A percentile compares a stretch with the other conserved stretches of the same genome.
Evolutionary conservation across 371 early-diverging fungal species (phyloP).

Genomic region (Haplosporangium sp.): DNA sequence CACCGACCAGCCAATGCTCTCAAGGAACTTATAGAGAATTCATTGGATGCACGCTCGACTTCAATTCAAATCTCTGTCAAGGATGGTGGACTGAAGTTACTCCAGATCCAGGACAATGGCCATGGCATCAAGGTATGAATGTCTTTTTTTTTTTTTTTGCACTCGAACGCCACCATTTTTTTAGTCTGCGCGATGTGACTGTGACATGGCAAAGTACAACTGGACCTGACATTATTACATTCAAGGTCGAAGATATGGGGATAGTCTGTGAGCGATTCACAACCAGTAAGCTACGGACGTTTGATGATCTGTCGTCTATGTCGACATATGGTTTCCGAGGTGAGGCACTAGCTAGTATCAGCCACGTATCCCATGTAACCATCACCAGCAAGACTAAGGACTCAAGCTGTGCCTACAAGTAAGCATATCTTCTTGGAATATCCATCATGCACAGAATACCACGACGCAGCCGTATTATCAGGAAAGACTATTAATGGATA

Average conservation of each 20-base stretch:
- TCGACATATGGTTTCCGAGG: conserved; percentile 99
- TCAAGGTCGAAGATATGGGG: conserved; percentile 78
- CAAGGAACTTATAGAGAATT: conserved; percentile 98
- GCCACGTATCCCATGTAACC: conserved; percentile 90
- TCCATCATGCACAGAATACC: no score
- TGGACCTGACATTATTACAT: background rate
- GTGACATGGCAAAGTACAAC: conserved; percentile 1
- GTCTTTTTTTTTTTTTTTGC: background rate
- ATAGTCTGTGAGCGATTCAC: conserved; percentile 96
- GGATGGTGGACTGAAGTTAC: conserved; percentile 90
- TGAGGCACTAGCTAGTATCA: conserved; percentile 98
- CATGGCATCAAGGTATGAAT: conserved; percentile 78
- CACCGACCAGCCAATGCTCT: conserved; percentile 94
- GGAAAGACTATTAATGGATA: no score
- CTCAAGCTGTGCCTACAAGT: conserved; percentile 87
- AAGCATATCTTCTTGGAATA: background rate
- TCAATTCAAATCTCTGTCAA: conserved; percentile 83
- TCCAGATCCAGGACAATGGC: conserved; percentile 98
- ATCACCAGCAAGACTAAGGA: conserved; percentile 88
- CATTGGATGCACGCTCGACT: conserved; percentile 95
- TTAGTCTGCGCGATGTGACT: background rate
- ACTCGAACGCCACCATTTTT: conserved; percentile 24
- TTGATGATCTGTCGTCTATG: conserved; percentile 89
- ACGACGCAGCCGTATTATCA: no score
- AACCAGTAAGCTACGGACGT: conserved; percentile 91